Percentiles rank a stretch among this genome's conserved stretches.
Evolutionary conservation across 208 protist species (phyloP).

Genomic region (Trypanosoma scelopori): DNA sequence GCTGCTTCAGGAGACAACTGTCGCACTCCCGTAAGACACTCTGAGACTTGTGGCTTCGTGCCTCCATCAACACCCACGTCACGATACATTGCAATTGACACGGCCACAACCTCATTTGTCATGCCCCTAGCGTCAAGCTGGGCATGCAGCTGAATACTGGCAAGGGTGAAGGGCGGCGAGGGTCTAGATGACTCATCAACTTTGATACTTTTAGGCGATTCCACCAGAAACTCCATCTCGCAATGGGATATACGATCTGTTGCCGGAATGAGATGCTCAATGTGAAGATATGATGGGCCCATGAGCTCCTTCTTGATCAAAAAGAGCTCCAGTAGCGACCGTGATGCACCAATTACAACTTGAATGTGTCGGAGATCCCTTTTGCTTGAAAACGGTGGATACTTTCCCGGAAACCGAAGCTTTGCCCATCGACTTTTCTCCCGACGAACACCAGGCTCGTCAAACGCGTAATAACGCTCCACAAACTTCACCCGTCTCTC

Average conservation of each 20-base stretch:
- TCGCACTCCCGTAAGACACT: slow-evolving; percentile 62
- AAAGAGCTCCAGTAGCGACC: slow-evolving; percentile 92
- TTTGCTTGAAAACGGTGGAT: slow-evolving; percentile 48
- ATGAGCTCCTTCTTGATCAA: slow-evolving; percentile 93
- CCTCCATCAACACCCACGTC: slow-evolving; percentile 75
- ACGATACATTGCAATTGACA: slow-evolving; percentile 78
- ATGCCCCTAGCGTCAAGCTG: slow-evolving; percentile 71
- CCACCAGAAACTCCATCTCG: slow-evolving; percentile 73
- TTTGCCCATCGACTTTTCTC: slow-evolving; percentile 90
- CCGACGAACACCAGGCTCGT: slow-evolving; percentile 69
- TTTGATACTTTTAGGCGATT: slow-evolving; percentile 69
- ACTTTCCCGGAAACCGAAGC: slow-evolving; percentile 81
- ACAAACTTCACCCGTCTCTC: slow-evolving; percentile 87
- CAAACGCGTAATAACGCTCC: slow-evolving; percentile 93
- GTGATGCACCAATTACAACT: slow-evolving; percentile 80
- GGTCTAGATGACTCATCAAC: slow-evolving; percentile 54
- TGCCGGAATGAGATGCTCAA: slow-evolving; percentile 41
- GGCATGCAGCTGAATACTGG: slow-evolving; percentile 89
- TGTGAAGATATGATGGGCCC: slow-evolving; percentile 91
- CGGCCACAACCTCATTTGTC: slow-evolving; percentile 91
- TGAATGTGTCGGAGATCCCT: slow-evolving; percentile 62
- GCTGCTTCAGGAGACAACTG: slow-evolving; percentile 32
- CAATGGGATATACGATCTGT: slow-evolving; percentile 77
- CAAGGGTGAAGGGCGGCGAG: slow-evolving; percentile 83
- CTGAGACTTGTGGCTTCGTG: slow-evolving; percentile 37